These are phyloP conservation scores for Eucalyptus pauciflora DNA, from an alignment of 345 rosid species.

Conservation along the genomic window DNA sequence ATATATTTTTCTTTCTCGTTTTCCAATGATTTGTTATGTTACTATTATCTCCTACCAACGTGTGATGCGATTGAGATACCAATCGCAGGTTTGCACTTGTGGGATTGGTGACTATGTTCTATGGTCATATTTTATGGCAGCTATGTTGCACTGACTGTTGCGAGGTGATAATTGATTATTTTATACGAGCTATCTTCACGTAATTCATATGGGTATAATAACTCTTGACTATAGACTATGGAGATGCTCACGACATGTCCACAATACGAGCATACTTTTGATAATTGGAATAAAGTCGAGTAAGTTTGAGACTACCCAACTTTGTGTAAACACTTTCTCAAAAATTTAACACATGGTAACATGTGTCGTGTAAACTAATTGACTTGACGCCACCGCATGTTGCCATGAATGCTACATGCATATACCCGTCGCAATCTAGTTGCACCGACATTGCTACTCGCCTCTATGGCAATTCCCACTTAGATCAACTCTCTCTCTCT, in stretches of 20 bases:
- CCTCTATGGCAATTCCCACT: rapidly evolving
- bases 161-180: background rate
- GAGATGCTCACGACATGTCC: background rate
- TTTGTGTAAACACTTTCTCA: background rate
- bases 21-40: background rate
- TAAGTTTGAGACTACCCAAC: background rate
- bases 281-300: background rate
- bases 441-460: rapidly evolving
- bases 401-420: background rate
- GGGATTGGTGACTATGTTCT: background rate
- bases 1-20: background rate
- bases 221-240: background rate
- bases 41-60: background rate
- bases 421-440: background rate
- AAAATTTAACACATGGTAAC: background rate
- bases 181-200: background rate
- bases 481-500: background rate
- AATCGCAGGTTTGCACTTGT: background rate
- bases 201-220: background rate
- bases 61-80: background rate
- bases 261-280: background rate
- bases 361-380: background rate
- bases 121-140: background rate
- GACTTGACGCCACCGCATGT: background rate
- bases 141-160: background rate